Evolutionary conservation across 129 eudicot genomes (phyloP), one percentile per base, ranked within the genome.

Genomic region (Flaveria bidentis): DNA sequence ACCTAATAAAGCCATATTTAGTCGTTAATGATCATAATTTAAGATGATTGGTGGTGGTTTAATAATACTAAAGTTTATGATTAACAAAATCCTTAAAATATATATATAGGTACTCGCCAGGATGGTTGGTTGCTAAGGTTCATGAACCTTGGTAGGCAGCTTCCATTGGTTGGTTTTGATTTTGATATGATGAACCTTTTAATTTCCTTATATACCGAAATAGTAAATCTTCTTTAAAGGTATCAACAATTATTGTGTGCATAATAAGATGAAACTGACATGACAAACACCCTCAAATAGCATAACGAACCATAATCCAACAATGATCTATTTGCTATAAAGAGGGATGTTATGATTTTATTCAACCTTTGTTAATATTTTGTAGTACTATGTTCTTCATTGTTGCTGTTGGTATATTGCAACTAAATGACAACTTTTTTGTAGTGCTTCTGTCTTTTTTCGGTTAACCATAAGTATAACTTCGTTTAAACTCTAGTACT

Each of bases 81-180:
- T 57, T 20, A 57, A 57, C 30, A 57, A 57, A 57, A 18, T 57
- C 14, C 30, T 9, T 58, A 1, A 5, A 33, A 71, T 17, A 76
- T 7, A 47, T 14, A 26, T 25, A 80, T 73, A 41, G n/a, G 12
- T 23, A 23, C n/a, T 58, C 15, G 23, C 52, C 46, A 50, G 68
- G 61, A 63, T 47, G 41, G 73, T 72, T 50, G 67, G 73, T 76
- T 51, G 68, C 42, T 79, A 22, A 78, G 87, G 85, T 83, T 77
- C 87, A 83, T 86, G 87, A 81, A 86, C 82, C 85, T 81, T 82
- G 81, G 85, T 74, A 47, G 84, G 78, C 65, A 77, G 71, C 44
- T 63, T 65, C 69, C 73, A 76, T 76, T 65, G 58, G 69, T 71
- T 65, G 75, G n/a, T 51, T 47, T 47, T 11, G 12, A 47, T 67